Evolutionary conservation across 2,329 filamentous ascomycete species (phyloP).

Genomic region (Pseudogymnoascus sp.): DNA sequence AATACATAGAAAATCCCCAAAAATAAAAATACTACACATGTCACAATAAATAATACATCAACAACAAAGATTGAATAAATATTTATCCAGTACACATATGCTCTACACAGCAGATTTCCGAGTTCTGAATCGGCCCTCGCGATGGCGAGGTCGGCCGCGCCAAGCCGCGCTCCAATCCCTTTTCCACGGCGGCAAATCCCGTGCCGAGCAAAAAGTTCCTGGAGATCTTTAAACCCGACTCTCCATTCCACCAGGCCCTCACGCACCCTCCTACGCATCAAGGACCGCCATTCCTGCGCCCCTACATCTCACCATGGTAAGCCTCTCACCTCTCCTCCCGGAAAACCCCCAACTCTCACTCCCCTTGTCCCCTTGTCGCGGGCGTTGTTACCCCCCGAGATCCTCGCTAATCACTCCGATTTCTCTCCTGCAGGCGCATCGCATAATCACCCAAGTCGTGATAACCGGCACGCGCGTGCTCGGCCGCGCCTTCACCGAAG

Average conservation of each 20-base stretch:
- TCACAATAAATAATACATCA: background rate
- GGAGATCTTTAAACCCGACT: slow-evolving; percentile 2
- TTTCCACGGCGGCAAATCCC: slow-evolving; percentile 8
- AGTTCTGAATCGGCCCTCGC: background rate
- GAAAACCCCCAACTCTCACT: background rate
- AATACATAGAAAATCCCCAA: background rate
- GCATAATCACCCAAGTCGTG: slow-evolving; percentile 88
- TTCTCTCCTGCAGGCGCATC: slow-evolving; percentile 60
- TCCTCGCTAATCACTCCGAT: background rate
- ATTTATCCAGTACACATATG: too few species aligned
- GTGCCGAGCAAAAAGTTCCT: slow-evolving; percentile 12
- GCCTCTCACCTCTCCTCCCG: background rate
- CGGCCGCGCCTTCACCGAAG: slow-evolving; percentile 85
- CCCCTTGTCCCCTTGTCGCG: background rate
- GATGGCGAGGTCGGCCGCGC: background rate
- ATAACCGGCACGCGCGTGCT: slow-evolving; percentile 84
- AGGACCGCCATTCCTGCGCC: slow-evolving; percentile 3
- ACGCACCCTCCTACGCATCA: background rate
- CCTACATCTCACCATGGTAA: slow-evolving; percentile 1
- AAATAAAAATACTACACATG: background rate
- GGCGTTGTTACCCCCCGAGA: too few species aligned
- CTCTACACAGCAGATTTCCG: background rate
- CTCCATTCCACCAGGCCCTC: background rate
- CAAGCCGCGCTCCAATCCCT: slow-evolving; percentile 1
- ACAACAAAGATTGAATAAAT: background rate